Evolutionary conservation across 441 rosid genomes (phyloP).

Genomic region (Croton setiger): DNA sequence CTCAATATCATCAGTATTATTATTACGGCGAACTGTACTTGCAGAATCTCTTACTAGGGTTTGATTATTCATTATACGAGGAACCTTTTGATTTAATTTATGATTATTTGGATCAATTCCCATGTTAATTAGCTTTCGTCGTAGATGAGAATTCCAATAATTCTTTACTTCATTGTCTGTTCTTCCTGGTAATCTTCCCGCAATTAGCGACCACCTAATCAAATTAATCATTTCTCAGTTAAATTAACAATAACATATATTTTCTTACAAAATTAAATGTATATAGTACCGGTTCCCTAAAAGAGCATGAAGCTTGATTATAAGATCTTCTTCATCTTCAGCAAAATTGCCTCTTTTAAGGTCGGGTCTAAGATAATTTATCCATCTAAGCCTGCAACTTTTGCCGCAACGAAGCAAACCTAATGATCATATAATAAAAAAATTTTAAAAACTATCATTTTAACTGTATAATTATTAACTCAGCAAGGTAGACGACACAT

Average conservation of each 20-base stretch:
- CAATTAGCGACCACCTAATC: conserved; percentile 46
- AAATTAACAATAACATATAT: too few species aligned
- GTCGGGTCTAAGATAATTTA: conserved; percentile 41
- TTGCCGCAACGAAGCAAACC: conserved; percentile 43
- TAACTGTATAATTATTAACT: too few species aligned
- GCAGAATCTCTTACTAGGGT: too few species aligned
- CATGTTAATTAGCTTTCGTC: conserved; percentile 31
- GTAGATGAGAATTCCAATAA: conserved; percentile 43
- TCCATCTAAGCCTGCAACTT: conserved; percentile 46
- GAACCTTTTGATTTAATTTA: conserved; percentile 27
- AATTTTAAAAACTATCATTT: neutral
- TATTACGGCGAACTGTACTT: too few species aligned
- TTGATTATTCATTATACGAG: too few species aligned
- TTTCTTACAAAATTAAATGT: too few species aligned
- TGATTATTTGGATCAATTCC: conserved; percentile 46
- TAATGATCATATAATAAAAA: conserved; percentile 8
- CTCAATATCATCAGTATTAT: too few species aligned
- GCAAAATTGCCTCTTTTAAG: conserved; percentile 40
- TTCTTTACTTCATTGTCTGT: conserved; percentile 50
- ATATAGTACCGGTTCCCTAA: too few species aligned
- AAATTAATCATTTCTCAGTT: too few species aligned
- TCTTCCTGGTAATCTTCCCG: conserved; percentile 44
- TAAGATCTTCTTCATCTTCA: conserved; percentile 45
- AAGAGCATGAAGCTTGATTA: conserved; percentile 46
- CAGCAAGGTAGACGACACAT: too few species aligned